A percentile compares a stretch with the other conserved stretches of the same genome.
These are phyloP conservation scores for Vararia minispora DNA, from an alignment of 768 basidiomycete species.

Conservation along the genomic window DNA sequence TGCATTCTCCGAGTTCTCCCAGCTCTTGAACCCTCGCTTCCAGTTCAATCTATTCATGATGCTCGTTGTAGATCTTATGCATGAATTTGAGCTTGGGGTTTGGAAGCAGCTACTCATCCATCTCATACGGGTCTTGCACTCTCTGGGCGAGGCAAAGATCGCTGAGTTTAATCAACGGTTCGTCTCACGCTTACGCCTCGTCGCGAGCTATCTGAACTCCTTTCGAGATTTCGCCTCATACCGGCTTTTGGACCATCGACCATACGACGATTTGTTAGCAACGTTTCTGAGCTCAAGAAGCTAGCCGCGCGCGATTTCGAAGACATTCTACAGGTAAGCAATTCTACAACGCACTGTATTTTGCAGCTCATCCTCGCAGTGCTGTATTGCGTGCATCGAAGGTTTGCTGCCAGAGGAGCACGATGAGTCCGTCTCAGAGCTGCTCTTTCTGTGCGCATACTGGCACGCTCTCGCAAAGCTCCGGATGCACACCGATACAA, in stretches of 20 bases:
- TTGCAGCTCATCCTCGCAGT: slow-evolving; percentile 7
- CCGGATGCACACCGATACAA: slow-evolving; percentile 25
- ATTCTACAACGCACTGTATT: background rate
- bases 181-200: background rate
- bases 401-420: slow-evolving; percentile 15
- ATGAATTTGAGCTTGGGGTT: slow-evolving; percentile 24
- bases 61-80: slow-evolving; percentile 22
- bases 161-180: slow-evolving; percentile 8
- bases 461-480: slow-evolving; percentile 33
- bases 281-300: slow-evolving; percentile 19
- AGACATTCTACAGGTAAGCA: slow-evolving; percentile 17
- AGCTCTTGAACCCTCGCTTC: slow-evolving; percentile 14
- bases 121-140: slow-evolving; percentile 16
- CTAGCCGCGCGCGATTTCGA: slow-evolving; percentile 21
- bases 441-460: slow-evolving; percentile 23
- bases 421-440: slow-evolving; percentile 17
- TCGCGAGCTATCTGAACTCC: background rate
- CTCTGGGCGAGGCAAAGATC: background rate
- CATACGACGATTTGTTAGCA: slow-evolving; percentile 14
- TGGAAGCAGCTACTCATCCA: slow-evolving; percentile 22
- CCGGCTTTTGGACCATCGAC: slow-evolving; percentile 16
- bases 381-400: slow-evolving; percentile 17
- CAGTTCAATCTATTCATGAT: slow-evolving; percentile 18
- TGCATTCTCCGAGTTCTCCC: slow-evolving; percentile 22
- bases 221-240: slow-evolving; percentile 11